Base-by-base conservation (phyloP, 2,329 filamentous ascomycete genomes). In the Fusarium globosum region DNA sequence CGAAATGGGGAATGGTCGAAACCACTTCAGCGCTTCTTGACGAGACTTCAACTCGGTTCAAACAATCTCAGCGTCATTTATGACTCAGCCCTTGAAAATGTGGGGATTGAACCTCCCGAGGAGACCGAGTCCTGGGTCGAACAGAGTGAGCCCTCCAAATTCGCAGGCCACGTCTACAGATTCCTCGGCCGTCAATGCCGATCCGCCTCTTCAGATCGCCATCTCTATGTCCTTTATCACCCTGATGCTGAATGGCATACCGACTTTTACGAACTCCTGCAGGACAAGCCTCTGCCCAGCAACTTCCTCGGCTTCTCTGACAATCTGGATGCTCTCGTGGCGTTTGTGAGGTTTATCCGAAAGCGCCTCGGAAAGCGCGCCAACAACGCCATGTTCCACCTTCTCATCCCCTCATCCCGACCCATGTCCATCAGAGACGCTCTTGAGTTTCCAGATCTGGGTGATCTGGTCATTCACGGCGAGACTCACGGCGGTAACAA, bases 261-360 rank as follows among this genome's bases (percentile, higher is more conserved):
- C 21, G 70, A 73, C 4, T 73, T 73, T 21, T 71, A 66, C 28
- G 70, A 73, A 1, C 45, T 71, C 4, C 15, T 71, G 3, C 70
- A 71, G 23, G 70, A 73, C 21, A 73, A 68, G 61, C 70, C 70
- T 33, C 38, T 73, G 13, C 70, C 70, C 0, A 65, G 63, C 49
- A 73, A 71, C 28, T 73, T 71, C 39, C 70, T 73, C 1, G 70
- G 70, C 14, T 71, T 73, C 16, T 73, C 70, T 16, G 66, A 73
- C 6, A 73, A 73, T 4, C 48, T 73, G 18, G 70, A 73, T 43
- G 70, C 70, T 15, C 70, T 73, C 8, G 70, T 71, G 9, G 70
- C 70, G 6, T 73, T 46, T 21, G 48, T 73, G 3, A 33, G 55
- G 45, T 73, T 73, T 49, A 56, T 73, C 18, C 70, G 70, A 42